A percentile compares a stretch with the other conserved stretches of the same genome.
Conservation (phyloP, 352 stramenopile species). For the Hyaloperonospora brassicae region DNA sequence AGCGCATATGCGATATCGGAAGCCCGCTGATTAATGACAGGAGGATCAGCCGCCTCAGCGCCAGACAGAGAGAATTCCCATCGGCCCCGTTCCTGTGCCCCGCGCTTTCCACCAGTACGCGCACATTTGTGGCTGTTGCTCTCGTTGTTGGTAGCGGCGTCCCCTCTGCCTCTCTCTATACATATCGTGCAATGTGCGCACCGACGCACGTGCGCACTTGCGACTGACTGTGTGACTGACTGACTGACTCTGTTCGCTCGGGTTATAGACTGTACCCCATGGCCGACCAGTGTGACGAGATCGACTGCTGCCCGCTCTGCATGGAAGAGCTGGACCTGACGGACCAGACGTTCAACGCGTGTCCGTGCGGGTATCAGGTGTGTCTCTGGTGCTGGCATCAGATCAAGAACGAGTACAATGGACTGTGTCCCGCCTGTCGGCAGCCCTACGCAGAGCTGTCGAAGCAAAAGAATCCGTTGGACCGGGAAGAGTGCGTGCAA, state of each 20-base stretch:
- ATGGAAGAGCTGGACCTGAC: slow-evolving; percentile 98
- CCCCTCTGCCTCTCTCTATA: background rate
- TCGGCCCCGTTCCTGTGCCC: background rate
- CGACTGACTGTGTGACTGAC: no score
- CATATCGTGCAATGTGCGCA: no score
- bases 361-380: slow-evolving; percentile 98
- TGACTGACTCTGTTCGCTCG: background rate
- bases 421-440: slow-evolving; percentile 95
- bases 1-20: background rate
- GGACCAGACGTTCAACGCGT: slow-evolving; percentile 98
- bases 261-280: slow-evolving; percentile 18
- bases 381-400: slow-evolving; percentile 99
- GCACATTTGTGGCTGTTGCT: background rate
- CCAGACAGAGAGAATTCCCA: slow-evolving; percentile 7
- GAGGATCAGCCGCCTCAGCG: slow-evolving; percentile 31
- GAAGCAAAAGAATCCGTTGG: slow-evolving; percentile 88
- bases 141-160: background rate
- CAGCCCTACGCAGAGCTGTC: slow-evolving; percentile 91
- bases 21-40: slow-evolving; percentile 23
- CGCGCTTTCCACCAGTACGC: background rate
- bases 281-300: slow-evolving; percentile 66
- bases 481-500: slow-evolving; percentile 87
- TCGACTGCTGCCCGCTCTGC: slow-evolving; percentile 94
- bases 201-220: no score
- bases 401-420: slow-evolving; percentile 98